These are phyloP conservation scores for Acanthamoeba castellanii DNA, from an alignment of 208 protist species.

Conservation along the genomic window DNA sequence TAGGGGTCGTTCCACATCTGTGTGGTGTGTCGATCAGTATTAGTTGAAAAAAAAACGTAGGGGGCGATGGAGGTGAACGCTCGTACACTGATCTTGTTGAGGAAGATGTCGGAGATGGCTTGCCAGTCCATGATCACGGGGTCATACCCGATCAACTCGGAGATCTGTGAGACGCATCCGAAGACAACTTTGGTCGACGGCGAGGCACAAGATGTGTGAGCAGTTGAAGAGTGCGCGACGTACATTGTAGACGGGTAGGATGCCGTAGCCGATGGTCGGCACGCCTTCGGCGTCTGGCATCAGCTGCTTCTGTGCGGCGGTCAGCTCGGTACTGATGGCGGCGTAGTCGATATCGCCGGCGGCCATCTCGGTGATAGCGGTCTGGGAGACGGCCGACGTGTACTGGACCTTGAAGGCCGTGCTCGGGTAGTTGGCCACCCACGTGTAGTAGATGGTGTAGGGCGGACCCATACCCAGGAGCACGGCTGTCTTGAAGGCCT, in stretches of 20 bases:
- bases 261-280: not conserved
- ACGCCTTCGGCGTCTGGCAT: not conserved
- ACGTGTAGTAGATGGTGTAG: not conserved
- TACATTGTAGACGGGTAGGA: constrained; percentile 5
- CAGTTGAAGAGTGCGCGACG: not conserved
- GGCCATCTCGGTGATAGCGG: not conserved
- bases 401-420: constrained; percentile 53
- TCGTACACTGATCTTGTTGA: constrained; percentile 29
- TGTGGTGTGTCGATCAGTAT: not conserved
- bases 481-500: constrained; percentile 25
- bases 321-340: not conserved
- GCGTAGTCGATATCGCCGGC: constrained; percentile 34
- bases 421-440: constrained; percentile 35
- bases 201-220: not conserved
- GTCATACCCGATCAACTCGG: not conserved
- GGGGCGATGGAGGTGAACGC: too few relatives aligned
- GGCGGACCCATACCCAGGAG: constrained; percentile 23
- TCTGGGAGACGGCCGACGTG: not conserved
- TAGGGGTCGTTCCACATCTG: constrained; percentile 32
- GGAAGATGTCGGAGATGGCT: not conserved
- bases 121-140: not conserved
- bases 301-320: not conserved
- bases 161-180: not conserved
- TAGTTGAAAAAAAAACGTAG: too few relatives aligned
- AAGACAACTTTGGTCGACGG: too few relatives aligned